Evolutionary conservation across 257 asterid genomes (phyloP).

Genomic region (Fraxinus excelsior): DNA sequence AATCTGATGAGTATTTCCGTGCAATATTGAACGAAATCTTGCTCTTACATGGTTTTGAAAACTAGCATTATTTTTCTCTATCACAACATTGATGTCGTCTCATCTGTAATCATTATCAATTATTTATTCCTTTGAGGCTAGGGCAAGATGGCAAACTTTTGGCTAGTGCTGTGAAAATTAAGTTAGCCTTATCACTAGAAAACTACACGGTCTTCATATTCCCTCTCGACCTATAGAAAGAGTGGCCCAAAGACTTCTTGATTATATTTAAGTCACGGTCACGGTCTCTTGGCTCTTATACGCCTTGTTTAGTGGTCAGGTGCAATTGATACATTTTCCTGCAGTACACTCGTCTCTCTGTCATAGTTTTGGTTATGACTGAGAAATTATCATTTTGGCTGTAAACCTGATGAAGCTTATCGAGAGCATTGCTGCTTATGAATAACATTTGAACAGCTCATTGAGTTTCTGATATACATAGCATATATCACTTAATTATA

Average conservation of each 20-base stretch:
- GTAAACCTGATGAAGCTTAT: not conserved
- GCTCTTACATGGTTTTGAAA: not conserved
- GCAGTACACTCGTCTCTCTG: not conserved
- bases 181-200: not conserved
- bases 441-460: not conserved
- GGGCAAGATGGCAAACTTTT: not conserved
- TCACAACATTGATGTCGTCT: not conserved
- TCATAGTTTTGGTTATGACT: not conserved
- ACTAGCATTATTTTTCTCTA: not conserved
- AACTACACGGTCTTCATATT: not conserved
- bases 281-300: not conserved
- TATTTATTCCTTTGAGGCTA: not conserved
- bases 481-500: not conserved
- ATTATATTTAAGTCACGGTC: not conserved
- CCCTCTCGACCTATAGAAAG: not conserved
- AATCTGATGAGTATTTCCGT: constrained; percentile 17
- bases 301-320: not conserved
- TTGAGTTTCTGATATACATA: not conserved
- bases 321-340: not conserved
- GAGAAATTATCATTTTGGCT: not conserved
- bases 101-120: not conserved
- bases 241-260: not conserved
- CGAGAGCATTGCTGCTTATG: not conserved
- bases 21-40: not conserved
- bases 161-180: not conserved